Conservation (phyloP, 768 basidiomycete genomes). For the Solioccasus polychromus region DNA sequence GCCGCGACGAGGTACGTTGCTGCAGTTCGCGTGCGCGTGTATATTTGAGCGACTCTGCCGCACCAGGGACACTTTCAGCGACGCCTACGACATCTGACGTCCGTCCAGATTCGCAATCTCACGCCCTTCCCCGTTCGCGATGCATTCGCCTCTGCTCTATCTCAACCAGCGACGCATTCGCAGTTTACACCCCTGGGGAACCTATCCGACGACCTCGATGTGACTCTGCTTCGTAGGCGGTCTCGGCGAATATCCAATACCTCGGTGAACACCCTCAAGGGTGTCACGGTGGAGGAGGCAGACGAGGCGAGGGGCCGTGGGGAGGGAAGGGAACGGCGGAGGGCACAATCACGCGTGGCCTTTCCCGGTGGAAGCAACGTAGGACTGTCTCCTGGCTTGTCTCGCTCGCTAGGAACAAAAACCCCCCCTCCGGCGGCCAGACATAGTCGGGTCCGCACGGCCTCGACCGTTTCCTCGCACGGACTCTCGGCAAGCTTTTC, state of each 20-base stretch:
- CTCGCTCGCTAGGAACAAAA: slow-evolving; percentile 18
- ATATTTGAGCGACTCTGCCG: not conserved
- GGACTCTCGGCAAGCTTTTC: slow-evolving; percentile 7
- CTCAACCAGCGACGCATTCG: slow-evolving; percentile 60
- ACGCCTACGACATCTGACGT: slow-evolving; percentile 69
- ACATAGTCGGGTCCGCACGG: slow-evolving; percentile 45
- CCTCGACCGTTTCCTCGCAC: slow-evolving; percentile 49
- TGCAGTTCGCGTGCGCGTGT: not conserved
- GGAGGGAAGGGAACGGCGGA: slow-evolving; percentile 40
- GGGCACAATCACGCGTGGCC: slow-evolving; percentile 46
- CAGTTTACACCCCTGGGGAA: slow-evolving; percentile 57
- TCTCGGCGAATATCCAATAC: slow-evolving; percentile 58
- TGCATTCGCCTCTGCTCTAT: slow-evolving; percentile 65
- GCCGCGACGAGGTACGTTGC: slow-evolving; percentile 15
- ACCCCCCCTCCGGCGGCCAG: slow-evolving; percentile 33
- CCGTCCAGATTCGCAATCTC: slow-evolving; percentile 74
- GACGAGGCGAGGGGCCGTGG: slow-evolving; percentile 25
- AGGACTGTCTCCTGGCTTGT: slow-evolving; percentile 7
- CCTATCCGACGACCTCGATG: slow-evolving; percentile 68
- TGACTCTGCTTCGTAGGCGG: slow-evolving; percentile 56
- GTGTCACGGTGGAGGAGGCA: slow-evolving; percentile 44
- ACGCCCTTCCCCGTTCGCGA: slow-evolving; percentile 85
- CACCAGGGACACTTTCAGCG: slow-evolving; percentile 42
- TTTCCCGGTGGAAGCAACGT: slow-evolving; percentile 28
- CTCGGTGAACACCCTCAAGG: slow-evolving; percentile 50